Percentiles rank a stretch among this genome's conserved stretches.
Evolutionary conservation across 805 yeast genomes (phyloP).

Genomic region (Wickerhamiella musiphila): DNA sequence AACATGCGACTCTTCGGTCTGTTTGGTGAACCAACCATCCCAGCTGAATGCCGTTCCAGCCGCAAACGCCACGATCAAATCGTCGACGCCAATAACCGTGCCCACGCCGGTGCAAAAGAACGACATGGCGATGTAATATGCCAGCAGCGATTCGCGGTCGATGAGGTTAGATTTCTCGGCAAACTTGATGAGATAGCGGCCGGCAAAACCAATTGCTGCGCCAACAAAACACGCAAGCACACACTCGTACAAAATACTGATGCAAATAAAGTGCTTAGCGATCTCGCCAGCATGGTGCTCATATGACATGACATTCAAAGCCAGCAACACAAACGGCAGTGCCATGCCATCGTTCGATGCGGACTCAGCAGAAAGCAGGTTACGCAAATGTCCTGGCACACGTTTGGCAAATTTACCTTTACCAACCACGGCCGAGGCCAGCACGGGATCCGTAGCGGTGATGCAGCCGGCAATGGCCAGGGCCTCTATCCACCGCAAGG

Average conservation of each 20-base stretch:
- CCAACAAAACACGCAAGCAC: conserved; percentile 65
- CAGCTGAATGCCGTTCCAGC: conserved; percentile 90
- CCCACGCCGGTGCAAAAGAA: conserved; percentile 81
- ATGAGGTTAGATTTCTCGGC: conserved; percentile 55
- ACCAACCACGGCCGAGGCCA: conserved; percentile 91
- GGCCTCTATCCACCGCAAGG: conserved; percentile 51
- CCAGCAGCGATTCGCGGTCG: conserved; percentile 78
- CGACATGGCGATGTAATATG: conserved; percentile 67
- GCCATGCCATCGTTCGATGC: conserved; percentile 96
- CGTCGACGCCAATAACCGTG: conserved; percentile 75
- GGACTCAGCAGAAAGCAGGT: conserved; percentile 67
- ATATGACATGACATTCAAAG: conserved; percentile 50
- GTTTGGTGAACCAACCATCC: conserved; percentile 77
- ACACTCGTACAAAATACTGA: conserved; percentile 70
- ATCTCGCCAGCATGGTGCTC: conserved; percentile 49
- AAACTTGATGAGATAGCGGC: conserved; percentile 53
- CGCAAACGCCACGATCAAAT: conserved; percentile 70
- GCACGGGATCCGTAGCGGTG: conserved; percentile 89
- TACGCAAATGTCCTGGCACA: conserved; percentile 84
- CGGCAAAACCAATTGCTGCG: conserved; percentile 46
- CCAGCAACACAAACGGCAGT: conserved; percentile 64
- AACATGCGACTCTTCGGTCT: conserved; percentile 71
- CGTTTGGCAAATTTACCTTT: conserved; percentile 81
- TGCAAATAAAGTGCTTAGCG: conserved; percentile 61
- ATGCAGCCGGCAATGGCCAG: conserved; percentile 70